Evolutionary conservation across 805 yeast species (phyloP), one percentile per base, ranked within the genome.

Genomic region (Saturnispora sanitii): DNA sequence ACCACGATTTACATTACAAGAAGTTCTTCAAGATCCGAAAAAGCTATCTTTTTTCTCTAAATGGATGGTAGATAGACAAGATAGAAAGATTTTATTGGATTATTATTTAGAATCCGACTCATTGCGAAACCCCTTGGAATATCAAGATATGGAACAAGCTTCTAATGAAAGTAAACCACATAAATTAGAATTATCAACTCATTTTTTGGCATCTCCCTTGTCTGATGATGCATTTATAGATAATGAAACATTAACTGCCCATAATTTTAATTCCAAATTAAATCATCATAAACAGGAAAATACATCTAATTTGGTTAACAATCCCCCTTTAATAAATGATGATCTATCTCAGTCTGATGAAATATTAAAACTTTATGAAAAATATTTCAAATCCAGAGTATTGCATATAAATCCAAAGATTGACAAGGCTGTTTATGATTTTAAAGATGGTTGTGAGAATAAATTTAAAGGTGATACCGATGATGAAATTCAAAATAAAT

Each of bases 81-180:
- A 48, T 12, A 56, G 74, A 35, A 58, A 67, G 1, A 60, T 59
- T 0, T 53, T 77, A 22, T 52, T 85, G 4, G 78, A 77, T 33
- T 77, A 75, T 45, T 82, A 87, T 85, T 55, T 71, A 4, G 69
- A 73, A 2, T 79, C 85, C 2, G 82, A 84, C 45, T 66, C 71
- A 0, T 68, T 84, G 29, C 75, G 77, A 49, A 82, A 82, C 37
- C 95, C 96, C 0, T 57, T 87, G 15, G 84, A 78, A 46, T 47
- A 44, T 19, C 45, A 44, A 32, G 37, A 29, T 37, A 36, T 37
- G 40, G 44, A 41, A 18, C 16, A 7, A n/a, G 22, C 31, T 4
- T 23, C 28, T 3, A 20, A 5, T 12, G 32, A 23, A 12, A 15
- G 11, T 2, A 12, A 16, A 3, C 7, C 18, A 16, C n/a, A 13